Evolutionary conservation across 2,329 filamentous ascomycete species (phyloP), one percentile per base, ranked within the genome.

Genomic region (Tolypocladium inflatum): DNA sequence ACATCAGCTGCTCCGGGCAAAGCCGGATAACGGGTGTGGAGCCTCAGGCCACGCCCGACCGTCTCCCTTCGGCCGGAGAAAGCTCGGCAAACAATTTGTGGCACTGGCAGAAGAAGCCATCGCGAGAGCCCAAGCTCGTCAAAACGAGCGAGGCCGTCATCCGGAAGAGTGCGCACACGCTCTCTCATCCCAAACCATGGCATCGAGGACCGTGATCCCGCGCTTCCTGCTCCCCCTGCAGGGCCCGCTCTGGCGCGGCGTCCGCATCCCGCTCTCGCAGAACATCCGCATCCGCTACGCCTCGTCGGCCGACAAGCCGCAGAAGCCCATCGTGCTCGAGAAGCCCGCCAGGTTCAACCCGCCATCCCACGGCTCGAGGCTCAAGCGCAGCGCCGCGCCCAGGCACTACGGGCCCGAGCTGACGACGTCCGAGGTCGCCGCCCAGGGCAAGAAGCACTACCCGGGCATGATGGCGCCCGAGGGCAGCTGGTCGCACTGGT

Each of bases 331-430:
- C 61, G 82, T 91, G 6, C 86, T 99, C 63, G 90, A 90, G 66
- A 91, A 97, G 73, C 93, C 93, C 30, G 82, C 89, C 67, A 89
- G 87, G 71, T 97, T 96, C 80, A 90, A 90, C 54, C 93, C 94
- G 2, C 94, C 94, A 0, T 97, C 93, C 0, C 94, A 97, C 72
- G 87, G 89, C 15, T 78, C 88, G 26, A 80, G 88, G 8, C 80
- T 91, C 38, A 80, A 82, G 57, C 79, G 80, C 63, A 71, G 70
- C 73, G 72, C 68, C 33, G 71, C 77, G 8, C 85, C 87, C 37
- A 80, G 81, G 65, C 84, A 87, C 71, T 96, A 95, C 70, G 91
- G 91, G 42, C 89, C 90, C 21, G 75, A 83, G 26, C 74, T 91
- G 60, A 85, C 83, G 19, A 76, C 80, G 23, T 80, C 86, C 55